Evolutionary conservation across 2,329 filamentous ascomycete species (phyloP).

Genomic region (Penicillium sp.): DNA sequence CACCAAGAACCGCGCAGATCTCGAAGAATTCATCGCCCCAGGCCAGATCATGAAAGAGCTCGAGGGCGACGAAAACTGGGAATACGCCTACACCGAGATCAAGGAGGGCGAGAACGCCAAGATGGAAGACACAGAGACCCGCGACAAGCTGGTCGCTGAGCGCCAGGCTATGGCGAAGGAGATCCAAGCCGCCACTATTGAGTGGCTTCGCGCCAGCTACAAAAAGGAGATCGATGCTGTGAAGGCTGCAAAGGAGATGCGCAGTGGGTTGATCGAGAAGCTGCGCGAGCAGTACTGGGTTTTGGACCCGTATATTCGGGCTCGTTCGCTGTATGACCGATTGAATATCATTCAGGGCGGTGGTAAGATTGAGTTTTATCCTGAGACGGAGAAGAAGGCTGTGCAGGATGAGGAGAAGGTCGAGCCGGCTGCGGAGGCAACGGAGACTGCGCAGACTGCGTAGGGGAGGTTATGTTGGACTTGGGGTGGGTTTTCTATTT

Average conservation of each 20-base stretch:
- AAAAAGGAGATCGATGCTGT: slow-evolving; percentile 50
- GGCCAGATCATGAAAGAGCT: slow-evolving; percentile 77
- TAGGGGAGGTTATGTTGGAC: background rate
- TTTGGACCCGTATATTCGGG: slow-evolving; percentile 82
- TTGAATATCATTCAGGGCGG: slow-evolving; percentile 68
- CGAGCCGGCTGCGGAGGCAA: background rate
- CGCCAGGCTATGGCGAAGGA: slow-evolving; percentile 67
- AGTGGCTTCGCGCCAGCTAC: slow-evolving; percentile 67
- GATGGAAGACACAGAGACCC: slow-evolving; percentile 68
- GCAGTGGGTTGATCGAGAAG: slow-evolving; percentile 63
- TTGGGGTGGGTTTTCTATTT: background rate
- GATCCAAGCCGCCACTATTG: slow-evolving; percentile 72
- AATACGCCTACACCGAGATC: slow-evolving; percentile 81
- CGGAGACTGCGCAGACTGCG: slow-evolving; percentile 4
- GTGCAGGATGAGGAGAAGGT: slow-evolving; percentile 3
- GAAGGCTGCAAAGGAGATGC: slow-evolving; percentile 56
- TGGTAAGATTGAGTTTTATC: slow-evolving; percentile 74
- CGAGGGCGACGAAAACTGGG: slow-evolving; percentile 82
- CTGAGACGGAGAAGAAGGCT: slow-evolving; percentile 30
- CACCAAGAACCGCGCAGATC: slow-evolving; percentile 76
- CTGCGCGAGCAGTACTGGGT: slow-evolving; percentile 81
- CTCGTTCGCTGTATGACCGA: slow-evolving; percentile 82
- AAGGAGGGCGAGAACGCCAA: slow-evolving; percentile 71
- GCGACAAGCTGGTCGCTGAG: slow-evolving; percentile 64
- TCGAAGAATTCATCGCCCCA: slow-evolving; percentile 73